phyloP scores from a whole-genome alignment of 2,329 filamentous ascomycete genomes.

The Arthroderma sp. region DNA sequence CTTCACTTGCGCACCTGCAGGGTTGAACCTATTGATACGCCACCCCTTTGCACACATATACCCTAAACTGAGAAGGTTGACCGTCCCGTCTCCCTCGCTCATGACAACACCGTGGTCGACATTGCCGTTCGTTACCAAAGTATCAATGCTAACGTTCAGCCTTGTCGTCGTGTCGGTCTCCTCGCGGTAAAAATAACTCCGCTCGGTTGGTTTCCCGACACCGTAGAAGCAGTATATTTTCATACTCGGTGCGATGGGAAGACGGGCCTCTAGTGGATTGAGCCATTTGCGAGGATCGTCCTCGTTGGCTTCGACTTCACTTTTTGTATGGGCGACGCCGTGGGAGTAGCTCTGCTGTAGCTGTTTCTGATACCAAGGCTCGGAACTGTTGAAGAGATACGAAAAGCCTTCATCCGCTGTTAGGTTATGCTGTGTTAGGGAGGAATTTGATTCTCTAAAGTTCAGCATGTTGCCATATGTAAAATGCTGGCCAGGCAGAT shows the following conservation, averaged over 20 bases:
- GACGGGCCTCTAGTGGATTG: constrained; percentile 82
- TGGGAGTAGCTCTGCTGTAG: constrained; percentile 69
- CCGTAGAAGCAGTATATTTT: constrained; percentile 98
- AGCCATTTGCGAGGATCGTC: constrained; percentile 74
- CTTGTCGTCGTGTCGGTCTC: constrained; percentile 53
- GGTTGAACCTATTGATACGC: constrained; percentile 88
- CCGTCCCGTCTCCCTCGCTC: constrained; percentile 91
- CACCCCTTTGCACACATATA: constrained; percentile 98
- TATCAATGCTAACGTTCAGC: constrained; percentile 40
- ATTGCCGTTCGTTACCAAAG: constrained; percentile 32
- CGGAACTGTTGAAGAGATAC: constrained; percentile 65
- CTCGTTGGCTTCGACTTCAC: constrained; percentile 72
- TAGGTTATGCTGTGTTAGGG: constrained; percentile 54
- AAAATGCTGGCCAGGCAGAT: constrained; percentile 56
- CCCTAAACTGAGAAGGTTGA: constrained; percentile 78
- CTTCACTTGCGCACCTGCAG: constrained; percentile 64
- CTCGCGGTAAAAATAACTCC: constrained; percentile 78
- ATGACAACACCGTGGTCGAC: constrained; percentile 83
- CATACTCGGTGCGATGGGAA: constrained; percentile 74
- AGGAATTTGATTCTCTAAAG: constrained; percentile 57
- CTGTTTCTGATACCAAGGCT: constrained; percentile 72
- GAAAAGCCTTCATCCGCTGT: constrained; percentile 65
- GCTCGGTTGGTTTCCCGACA: constrained; percentile 84
- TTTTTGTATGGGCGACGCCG: constrained; percentile 66
- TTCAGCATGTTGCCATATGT: constrained; percentile 75